Base-by-base conservation (phyloP, 768 basidiomycete species). In the Macrolepiota dolichaula region DNA sequence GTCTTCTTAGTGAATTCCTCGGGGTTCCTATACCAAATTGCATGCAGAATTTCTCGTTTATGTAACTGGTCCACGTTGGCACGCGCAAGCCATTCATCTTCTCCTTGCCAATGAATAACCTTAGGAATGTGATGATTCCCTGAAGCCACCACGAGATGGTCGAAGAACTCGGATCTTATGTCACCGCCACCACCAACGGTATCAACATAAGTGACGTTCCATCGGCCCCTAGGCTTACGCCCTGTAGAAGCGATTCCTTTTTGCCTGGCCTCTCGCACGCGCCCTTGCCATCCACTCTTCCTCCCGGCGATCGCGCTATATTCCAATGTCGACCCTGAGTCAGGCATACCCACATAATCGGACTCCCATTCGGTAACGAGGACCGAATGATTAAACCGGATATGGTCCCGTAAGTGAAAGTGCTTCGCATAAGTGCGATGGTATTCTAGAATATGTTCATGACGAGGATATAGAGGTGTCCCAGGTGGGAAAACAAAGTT, bases 91-190 rank as follows among this genome's bases (percentile, higher is more conserved):
- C 86, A 86, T 4, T 71, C 72, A 1, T 81, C 75, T 55, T 81
- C 76, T 1, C 85, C 85, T 12, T 66, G 68, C 72, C 81, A 85
- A 4, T 65, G 63, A 4, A 78, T 79, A 1, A 77, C 72, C 25
- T 73, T 72, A 2, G 86, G 84, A 59, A 79, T 73, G 62, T 83
- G 84, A 59, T 85, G 80, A 61, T 82, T 81, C 4, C 85, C 85
- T n/a, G 72, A 78, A 24, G 82, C 83, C 36, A 84, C 77, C 29
- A 86, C 72, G 25, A 87, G 72, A 66, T 86, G 85, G 63, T 86
- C 79, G 65, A 81, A 82, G 67, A 38, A 67, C 59, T 27, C 46
- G 54, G 36, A 71, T 71, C 17, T 64, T 50, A 19, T 22, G 65
- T 1, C 62, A 29, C 32, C 46, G 29, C 27, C 37, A 27, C 46